These are phyloP conservation scores for Grammothele lineata DNA, from an alignment of 768 basidiomycete species.

Conservation along the genomic window DNA sequence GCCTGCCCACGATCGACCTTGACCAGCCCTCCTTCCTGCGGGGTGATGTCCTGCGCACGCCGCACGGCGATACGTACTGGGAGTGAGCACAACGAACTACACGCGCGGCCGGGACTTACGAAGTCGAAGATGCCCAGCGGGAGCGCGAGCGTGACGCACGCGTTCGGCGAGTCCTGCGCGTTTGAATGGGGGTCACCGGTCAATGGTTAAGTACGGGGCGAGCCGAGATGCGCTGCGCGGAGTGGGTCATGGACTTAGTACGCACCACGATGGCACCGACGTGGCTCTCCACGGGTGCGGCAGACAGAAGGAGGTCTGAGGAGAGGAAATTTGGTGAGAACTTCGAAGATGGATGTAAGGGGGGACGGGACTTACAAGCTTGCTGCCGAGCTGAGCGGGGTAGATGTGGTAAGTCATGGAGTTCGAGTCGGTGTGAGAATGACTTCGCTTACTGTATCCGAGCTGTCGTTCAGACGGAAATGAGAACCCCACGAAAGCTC, in stretches of 20 bases:
- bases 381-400: conserved; percentile 65
- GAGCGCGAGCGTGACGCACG: conserved; percentile 69
- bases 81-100: neutral
- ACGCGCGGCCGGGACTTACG: conserved; percentile 32
- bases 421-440: too few species aligned
- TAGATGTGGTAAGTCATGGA: too few species aligned
- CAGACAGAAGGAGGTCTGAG: conserved; percentile 62
- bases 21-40: neutral
- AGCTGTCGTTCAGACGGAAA: too few species aligned
- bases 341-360: neutral
- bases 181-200: too few species aligned
- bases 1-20: neutral
- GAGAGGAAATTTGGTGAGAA: neutral
- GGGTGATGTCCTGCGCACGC: neutral
- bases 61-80: too few species aligned
- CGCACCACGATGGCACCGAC: conserved; percentile 66
- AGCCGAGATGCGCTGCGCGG: too few species aligned
- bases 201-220: too few species aligned
- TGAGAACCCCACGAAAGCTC: too few species aligned
- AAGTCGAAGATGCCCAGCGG: conserved; percentile 77
- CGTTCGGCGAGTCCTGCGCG: conserved; percentile 67
- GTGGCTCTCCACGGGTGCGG: conserved; percentile 67
- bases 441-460: conserved; percentile 63
- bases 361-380: conserved; percentile 43
- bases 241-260: too few species aligned